phyloP scores from a whole-genome alignment of 2,329 filamentous ascomycete species.

The Xylariaceae sp. region DNA sequence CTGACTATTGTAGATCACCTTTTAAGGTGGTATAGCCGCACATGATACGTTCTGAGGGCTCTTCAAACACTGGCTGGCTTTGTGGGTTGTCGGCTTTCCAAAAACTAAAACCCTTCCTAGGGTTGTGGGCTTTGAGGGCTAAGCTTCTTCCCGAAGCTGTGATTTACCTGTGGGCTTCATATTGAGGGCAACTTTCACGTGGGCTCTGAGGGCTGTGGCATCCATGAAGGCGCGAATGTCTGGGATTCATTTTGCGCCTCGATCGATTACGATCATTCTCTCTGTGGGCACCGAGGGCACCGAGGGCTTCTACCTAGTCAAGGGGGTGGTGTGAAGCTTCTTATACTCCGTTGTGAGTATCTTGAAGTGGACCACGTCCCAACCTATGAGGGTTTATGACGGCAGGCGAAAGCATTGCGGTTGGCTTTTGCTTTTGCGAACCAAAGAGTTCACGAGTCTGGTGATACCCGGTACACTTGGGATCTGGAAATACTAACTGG shows the following conservation, averaged over 20 bases:
- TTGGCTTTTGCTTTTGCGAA: slow-evolving; percentile 9
- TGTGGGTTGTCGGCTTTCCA: slow-evolving; percentile 55
- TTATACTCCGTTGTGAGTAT: slow-evolving; percentile 26
- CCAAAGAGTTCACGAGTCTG: slow-evolving; percentile 9
- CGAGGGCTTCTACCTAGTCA: background rate
- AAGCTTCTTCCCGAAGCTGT: slow-evolving; percentile 42
- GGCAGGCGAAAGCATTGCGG: slow-evolving; percentile 33
- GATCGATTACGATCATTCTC: slow-evolving; percentile 28
- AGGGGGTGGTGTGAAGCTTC: slow-evolving; percentile 34
- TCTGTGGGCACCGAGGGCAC: slow-evolving; percentile 36
- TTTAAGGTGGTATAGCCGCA: slow-evolving; percentile 40
- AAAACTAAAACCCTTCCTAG: slow-evolving; percentile 39
- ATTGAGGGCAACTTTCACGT: slow-evolving; percentile 32
- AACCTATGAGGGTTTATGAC: slow-evolving; percentile 34
- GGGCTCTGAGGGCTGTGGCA: slow-evolving; percentile 33
- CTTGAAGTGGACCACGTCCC: slow-evolving; percentile 33
- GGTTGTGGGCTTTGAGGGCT: slow-evolving; percentile 53
- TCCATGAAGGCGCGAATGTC: slow-evolving; percentile 22
- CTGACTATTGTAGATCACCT: slow-evolving; percentile 42
- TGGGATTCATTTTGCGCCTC: slow-evolving; percentile 21
- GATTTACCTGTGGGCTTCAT: slow-evolving; percentile 55
- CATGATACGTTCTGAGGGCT: slow-evolving; percentile 43
- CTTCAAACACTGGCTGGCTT: slow-evolving; percentile 46
- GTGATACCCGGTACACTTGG: background rate
- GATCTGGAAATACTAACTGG: slow-evolving; percentile 12